A percentile compares a stretch with the other conserved stretches of the same genome.
Conservation (phyloP, 768 basidiomycete species). For the Hygrophoropsis aurantiaca region DNA sequence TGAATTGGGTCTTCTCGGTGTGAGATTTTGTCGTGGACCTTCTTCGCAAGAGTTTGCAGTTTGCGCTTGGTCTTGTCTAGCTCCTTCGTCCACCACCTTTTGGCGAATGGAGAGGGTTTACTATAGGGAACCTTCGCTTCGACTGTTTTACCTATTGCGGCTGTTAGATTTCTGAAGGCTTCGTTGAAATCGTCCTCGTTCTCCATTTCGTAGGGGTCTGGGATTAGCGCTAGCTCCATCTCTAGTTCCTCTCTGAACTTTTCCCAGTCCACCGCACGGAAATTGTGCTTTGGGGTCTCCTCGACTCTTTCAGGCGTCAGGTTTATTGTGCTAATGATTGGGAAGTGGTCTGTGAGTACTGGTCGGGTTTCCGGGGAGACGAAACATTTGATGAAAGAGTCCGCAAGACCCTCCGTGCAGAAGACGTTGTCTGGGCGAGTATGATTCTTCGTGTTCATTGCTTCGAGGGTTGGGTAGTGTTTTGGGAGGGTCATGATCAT, state of each 20-base stretch:
- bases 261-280: background rate
- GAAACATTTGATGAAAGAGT: constrained; percentile 27
- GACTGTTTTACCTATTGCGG: background rate
- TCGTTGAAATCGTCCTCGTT: constrained; percentile 8
- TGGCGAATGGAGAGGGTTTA: constrained; percentile 1
- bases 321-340: constrained; percentile 31
- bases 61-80: background rate
- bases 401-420: constrained; percentile 12
- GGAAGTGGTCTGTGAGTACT: constrained; percentile 40
- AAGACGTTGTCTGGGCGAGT: constrained; percentile 47
- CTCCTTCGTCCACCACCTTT: constrained; percentile 12
- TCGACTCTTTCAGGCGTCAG: constrained; percentile 1
- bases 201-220: background rate
- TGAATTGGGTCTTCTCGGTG: background rate
- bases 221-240: too few relatives aligned
- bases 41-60: background rate
- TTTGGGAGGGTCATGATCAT: constrained; percentile 9
- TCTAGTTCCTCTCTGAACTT: constrained; percentile 21
- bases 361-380: constrained; percentile 13
- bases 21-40: background rate
- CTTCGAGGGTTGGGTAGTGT: constrained; percentile 3
- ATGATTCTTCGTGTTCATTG: constrained; percentile 16
- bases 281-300: background rate
- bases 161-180: constrained; percentile 1
- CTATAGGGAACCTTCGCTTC: background rate